Conservation (phyloP, 495 filamentous ascomycete species). For the Apiosordaria backusii region DNA sequence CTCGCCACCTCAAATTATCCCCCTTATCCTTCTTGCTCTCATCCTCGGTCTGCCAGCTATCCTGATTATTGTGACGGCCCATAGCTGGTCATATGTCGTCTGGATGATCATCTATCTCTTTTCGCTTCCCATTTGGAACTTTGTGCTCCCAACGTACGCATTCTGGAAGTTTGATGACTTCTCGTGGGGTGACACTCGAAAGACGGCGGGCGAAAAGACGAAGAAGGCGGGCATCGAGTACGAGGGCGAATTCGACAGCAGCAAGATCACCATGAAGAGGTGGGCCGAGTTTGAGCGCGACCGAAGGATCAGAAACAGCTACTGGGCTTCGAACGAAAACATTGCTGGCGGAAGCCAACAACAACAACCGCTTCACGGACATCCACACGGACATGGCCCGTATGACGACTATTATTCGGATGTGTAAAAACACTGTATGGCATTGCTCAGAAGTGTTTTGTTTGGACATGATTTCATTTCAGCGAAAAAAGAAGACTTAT, state of each 20-base stretch:
- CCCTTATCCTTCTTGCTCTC: constrained; percentile 81
- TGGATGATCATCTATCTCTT: constrained; percentile 98
- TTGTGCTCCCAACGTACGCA: constrained; percentile 87
- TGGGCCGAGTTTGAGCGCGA: constrained; percentile 92
- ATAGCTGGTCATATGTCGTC: constrained; percentile 84
- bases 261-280: constrained; percentile 96
- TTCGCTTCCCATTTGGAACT: constrained; percentile 97
- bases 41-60: constrained; percentile 93
- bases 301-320: constrained; percentile 38
- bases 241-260: constrained; percentile 96
- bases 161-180: constrained; percentile 99
- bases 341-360: constrained; percentile 36
- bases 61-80: constrained; percentile 92
- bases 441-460: constrained; percentile 5
- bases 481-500: neutral
- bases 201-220: constrained; percentile 86
- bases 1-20: constrained; percentile 85
- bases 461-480: constrained; percentile 7
- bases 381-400: constrained; percentile 37
- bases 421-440: constrained; percentile 29
- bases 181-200: constrained; percentile 97
- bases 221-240: constrained; percentile 75
- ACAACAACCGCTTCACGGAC: neutral
- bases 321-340: constrained; percentile 49
- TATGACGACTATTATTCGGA: constrained; percentile 53